phyloP scores from a whole-genome alignment of 2,329 filamentous ascomycete species.

The Pestalotiopsis sp. region DNA sequence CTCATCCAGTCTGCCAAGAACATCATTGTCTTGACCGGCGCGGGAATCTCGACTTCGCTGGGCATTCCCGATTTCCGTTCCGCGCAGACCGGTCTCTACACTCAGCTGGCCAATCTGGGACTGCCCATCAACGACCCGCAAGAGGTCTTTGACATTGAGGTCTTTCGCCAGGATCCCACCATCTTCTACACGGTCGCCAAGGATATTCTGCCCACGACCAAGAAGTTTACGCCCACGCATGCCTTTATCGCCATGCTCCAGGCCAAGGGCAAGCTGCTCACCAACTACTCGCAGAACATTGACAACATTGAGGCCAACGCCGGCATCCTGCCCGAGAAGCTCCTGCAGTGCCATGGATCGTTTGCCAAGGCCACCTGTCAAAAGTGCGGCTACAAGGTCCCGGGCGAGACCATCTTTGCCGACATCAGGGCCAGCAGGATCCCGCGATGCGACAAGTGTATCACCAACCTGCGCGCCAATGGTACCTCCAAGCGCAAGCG shows the following conservation, averaged over 20 bases:
- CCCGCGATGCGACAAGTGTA: conserved; percentile 76
- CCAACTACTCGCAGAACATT: conserved; percentile 98
- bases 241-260: conserved; percentile 90
- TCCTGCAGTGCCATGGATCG: conserved; percentile 95
- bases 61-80: conserved; percentile 98
- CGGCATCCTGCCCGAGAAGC: conserved; percentile 77
- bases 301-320: conserved; percentile 92
- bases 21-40: conserved; percentile 92
- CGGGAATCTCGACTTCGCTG: conserved; percentile 93
- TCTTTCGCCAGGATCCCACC: conserved; percentile 83
- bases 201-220: conserved; percentile 80
- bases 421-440: conserved; percentile 78
- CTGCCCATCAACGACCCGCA: conserved; percentile 76
- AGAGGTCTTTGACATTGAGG: conserved; percentile 89
- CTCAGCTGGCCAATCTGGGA: conserved; percentile 78
- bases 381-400: conserved; percentile 74
- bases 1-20: conserved; percentile 76
- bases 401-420: conserved; percentile 77
- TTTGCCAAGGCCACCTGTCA: conserved; percentile 92
- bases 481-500: conserved; percentile 59
- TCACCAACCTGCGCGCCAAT: conserved; percentile 54
- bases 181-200: conserved; percentile 92
- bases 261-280: conserved; percentile 84
- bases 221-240: conserved; percentile 88
- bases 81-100: conserved; percentile 89